A percentile compares a stretch with the other conserved stretches of the same genome.
phyloP scores from a whole-genome alignment of 2,329 filamentous ascomycete species.

The Xylariaceae sp. region DNA sequence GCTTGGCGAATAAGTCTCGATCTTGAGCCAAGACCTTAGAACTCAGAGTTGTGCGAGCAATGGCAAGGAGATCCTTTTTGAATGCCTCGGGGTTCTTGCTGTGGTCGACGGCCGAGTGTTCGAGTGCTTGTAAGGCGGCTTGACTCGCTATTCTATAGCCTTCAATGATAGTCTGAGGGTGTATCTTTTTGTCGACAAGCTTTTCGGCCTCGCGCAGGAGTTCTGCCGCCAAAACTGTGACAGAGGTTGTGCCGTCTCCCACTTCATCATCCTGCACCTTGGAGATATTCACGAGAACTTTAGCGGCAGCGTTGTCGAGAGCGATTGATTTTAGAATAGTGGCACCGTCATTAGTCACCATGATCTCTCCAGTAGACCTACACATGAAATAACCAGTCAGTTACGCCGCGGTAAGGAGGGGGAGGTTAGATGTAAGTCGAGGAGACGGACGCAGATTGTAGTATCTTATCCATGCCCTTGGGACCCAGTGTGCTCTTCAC shows the following conservation, averaged over 20 bases:
- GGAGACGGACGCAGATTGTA: slow-evolving; percentile 83
- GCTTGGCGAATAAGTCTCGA: slow-evolving; percentile 84
- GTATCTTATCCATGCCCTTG: slow-evolving; percentile 99
- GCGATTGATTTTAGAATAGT: slow-evolving; percentile 99
- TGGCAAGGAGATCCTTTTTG: slow-evolving; percentile 85
- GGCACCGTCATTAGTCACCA: slow-evolving; percentile 98
- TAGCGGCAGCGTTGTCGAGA: slow-evolving; percentile 96
- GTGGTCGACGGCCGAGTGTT: slow-evolving; percentile 86
- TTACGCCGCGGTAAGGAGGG: background rate
- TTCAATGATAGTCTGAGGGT: slow-evolving; percentile 99
- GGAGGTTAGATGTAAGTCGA: background rate
- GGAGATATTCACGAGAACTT: slow-evolving; percentile 98
- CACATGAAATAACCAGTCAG: slow-evolving; percentile 22
- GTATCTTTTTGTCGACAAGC: slow-evolving; percentile 96
- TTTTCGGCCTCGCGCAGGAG: slow-evolving; percentile 95
- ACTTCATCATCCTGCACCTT: slow-evolving; percentile 99
- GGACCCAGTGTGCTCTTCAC: slow-evolving; percentile 97
- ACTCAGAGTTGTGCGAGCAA: slow-evolving; percentile 93
- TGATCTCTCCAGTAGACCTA: slow-evolving; percentile 93
- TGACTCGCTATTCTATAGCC: slow-evolving; percentile 96
- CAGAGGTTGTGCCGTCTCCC: slow-evolving; percentile 97
- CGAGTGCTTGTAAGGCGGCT: slow-evolving; percentile 83
- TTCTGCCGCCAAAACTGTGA: slow-evolving; percentile 93
- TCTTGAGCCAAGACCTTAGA: slow-evolving; percentile 97
- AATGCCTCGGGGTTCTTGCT: slow-evolving; percentile 84